Percentiles rank a stretch among this genome's conserved stretches.
These are phyloP conservation scores for Corylus heterophylla DNA, from an alignment of 306 rosid genomes.

Conservation along the genomic window DNA sequence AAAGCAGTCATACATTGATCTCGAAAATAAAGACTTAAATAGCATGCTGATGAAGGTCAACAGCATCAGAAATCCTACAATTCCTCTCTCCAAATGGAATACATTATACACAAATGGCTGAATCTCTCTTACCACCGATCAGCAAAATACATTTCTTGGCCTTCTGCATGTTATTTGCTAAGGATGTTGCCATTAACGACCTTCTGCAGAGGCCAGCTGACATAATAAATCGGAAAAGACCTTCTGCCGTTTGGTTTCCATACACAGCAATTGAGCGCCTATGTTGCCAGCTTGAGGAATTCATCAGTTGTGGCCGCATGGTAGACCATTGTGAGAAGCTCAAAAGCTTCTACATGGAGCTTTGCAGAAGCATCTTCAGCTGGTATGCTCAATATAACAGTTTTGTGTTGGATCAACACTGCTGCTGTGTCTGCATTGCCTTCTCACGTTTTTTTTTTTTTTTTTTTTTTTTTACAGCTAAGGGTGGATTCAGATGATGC, in stretches of 20 bases:
- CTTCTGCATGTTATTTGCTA: constrained; percentile 7
- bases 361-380: constrained; percentile 62
- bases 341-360: constrained; percentile 61
- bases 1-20: neutral
- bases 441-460: constrained; percentile 14
- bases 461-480: constrained; percentile 41
- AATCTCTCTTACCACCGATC: neutral
- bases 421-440: constrained; percentile 1
- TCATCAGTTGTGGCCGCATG: constrained; percentile 67
- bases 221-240: constrained; percentile 69
- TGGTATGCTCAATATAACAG: constrained; percentile 41
- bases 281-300: constrained; percentile 72
- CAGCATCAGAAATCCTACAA: neutral
- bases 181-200: constrained; percentile 19
- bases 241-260: constrained; percentile 85
- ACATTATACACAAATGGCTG: neutral
- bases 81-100: neutral
- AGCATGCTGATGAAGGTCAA: neutral
- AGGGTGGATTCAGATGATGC: constrained; percentile 60
- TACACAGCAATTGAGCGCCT: constrained; percentile 77
- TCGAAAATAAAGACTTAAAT: neutral
- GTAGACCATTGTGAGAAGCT: constrained; percentile 79
- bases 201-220: constrained; percentile 71
- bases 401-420: constrained; percentile 3
- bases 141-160: neutral